Conservation (phyloP, 768 basidiomycete genomes). For the Tremella fuciformis region DNA sequence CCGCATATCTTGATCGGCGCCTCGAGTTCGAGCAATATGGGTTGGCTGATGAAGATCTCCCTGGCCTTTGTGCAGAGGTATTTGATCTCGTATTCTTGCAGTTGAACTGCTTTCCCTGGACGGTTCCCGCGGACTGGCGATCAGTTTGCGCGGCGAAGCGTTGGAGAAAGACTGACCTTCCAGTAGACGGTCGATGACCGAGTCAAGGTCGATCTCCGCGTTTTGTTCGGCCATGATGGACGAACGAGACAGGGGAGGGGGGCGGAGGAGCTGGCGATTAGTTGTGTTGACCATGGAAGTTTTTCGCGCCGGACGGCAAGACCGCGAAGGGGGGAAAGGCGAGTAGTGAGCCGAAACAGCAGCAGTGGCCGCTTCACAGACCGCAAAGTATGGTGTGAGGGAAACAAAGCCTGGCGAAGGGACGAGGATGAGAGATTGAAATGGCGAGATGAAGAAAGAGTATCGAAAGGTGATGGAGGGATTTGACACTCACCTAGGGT, state of each 20-base stretch:
- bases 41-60: conserved; percentile 99
- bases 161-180: conserved; percentile 68
- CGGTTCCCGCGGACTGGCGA: conserved; percentile 88
- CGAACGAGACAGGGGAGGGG: neutral
- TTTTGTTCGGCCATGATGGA: conserved; percentile 46
- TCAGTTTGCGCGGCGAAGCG: conserved; percentile 1
- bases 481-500: neutral
- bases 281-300: conserved; percentile 1
- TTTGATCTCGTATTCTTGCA: conserved; percentile 99
- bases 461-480: neutral
- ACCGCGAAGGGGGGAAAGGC: too few relatives aligned
- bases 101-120: conserved; percentile 95
- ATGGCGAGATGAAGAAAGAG: neutral
- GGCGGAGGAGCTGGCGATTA: neutral
- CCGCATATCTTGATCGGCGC: conserved; percentile 99
- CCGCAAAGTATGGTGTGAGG: too few relatives aligned
- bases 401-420: neutral
- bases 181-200: conserved; percentile 94
- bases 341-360: too few relatives aligned
- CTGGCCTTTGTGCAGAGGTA: conserved; percentile 97
- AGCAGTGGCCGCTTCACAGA: too few relatives aligned
- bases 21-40: conserved; percentile 94
- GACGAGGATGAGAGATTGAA: neutral
- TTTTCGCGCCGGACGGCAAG: too few relatives aligned
- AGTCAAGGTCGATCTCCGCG: conserved; percentile 95